A percentile compares a stretch with the other conserved stretches of the same genome.
Evolutionary conservation across 2,329 filamentous ascomycete genomes (phyloP).

Genomic region (Fusarium sp.): DNA sequence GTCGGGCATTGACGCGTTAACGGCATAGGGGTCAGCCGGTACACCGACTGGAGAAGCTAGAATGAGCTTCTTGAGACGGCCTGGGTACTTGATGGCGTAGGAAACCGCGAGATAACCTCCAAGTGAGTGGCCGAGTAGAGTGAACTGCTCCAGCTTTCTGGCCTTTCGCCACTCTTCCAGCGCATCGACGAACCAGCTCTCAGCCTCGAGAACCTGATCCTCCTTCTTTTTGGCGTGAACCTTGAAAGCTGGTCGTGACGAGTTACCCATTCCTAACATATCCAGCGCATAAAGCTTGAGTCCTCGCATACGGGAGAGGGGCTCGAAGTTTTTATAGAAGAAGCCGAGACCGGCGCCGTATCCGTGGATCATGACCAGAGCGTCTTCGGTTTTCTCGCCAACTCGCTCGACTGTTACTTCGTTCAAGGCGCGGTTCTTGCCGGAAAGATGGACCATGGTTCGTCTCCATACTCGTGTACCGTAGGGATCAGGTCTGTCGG

Average conservation of each 20-base stretch:
- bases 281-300: slow-evolving; percentile 97
- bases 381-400: slow-evolving; percentile 84
- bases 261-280: slow-evolving; percentile 94
- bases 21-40: slow-evolving; percentile 92
- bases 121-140: slow-evolving; percentile 91
- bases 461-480: slow-evolving; percentile 90
- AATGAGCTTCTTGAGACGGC: slow-evolving; percentile 94
- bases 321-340: slow-evolving; percentile 98
- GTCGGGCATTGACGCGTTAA: slow-evolving; percentile 84
- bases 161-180: slow-evolving; percentile 95
- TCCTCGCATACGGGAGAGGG: slow-evolving; percentile 80
- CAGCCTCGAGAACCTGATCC: slow-evolving; percentile 87
- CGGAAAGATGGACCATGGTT: slow-evolving; percentile 85
- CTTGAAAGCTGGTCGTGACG: slow-evolving; percentile 85
- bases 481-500: slow-evolving; percentile 78
- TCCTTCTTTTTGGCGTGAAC: slow-evolving; percentile 86
- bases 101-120: slow-evolving; percentile 96
- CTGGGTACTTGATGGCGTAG: slow-evolving; percentile 97
- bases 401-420: slow-evolving; percentile 92
- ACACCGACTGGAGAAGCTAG: slow-evolving; percentile 95
- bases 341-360: slow-evolving; percentile 97
- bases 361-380: slow-evolving; percentile 94
- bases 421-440: slow-evolving; percentile 89
- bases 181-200: slow-evolving; percentile 96
- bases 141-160: slow-evolving; percentile 92